Percentiles rank a stretch among this genome's conserved stretches.
Conservation (phyloP, 2,329 filamentous ascomycete genomes). For the Colletotrichum neosansevieriae region DNA sequence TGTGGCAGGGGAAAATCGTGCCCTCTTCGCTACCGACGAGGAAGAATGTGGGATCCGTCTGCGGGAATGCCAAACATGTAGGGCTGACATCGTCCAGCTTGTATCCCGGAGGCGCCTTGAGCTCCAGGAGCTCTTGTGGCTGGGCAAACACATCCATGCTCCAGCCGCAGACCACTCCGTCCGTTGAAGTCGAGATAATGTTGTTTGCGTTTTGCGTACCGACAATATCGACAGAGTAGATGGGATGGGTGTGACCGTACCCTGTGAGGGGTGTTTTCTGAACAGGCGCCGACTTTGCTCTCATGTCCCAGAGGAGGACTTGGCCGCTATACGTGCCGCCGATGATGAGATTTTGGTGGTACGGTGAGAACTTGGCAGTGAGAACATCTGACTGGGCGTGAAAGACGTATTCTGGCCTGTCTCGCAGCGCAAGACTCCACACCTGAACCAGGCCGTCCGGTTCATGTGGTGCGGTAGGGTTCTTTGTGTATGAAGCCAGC, state of each 20-base stretch:
- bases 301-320: conserved; percentile 96
- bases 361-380: conserved; percentile 97
- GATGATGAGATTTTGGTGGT: conserved; percentile 95
- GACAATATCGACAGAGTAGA: conserved; percentile 95
- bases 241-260: conserved; percentile 93
- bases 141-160: conserved; percentile 97
- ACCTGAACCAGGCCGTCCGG: conserved; percentile 94
- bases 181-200: conserved; percentile 96
- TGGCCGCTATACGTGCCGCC: conserved; percentile 97
- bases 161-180: conserved; percentile 97
- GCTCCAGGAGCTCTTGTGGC: conserved; percentile 92
- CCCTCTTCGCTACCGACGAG: conserved; percentile 97
- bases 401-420: conserved; percentile 95
- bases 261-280: conserved; percentile 97
- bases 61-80: conserved; percentile 93
- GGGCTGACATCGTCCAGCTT: conserved; percentile 96
- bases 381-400: conserved; percentile 96
- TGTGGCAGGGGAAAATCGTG: conserved; percentile 93
- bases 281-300: conserved; percentile 87
- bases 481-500: conserved; percentile 96
- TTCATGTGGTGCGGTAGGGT: conserved; percentile 92
- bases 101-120: conserved; percentile 85
- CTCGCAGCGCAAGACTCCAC: conserved; percentile 96
- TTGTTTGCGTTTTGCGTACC: conserved; percentile 99
- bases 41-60: conserved; percentile 97